Base-by-base conservation (phyloP, 495 filamentous ascomycete genomes). In the Aspergillus ostianus region DNA sequence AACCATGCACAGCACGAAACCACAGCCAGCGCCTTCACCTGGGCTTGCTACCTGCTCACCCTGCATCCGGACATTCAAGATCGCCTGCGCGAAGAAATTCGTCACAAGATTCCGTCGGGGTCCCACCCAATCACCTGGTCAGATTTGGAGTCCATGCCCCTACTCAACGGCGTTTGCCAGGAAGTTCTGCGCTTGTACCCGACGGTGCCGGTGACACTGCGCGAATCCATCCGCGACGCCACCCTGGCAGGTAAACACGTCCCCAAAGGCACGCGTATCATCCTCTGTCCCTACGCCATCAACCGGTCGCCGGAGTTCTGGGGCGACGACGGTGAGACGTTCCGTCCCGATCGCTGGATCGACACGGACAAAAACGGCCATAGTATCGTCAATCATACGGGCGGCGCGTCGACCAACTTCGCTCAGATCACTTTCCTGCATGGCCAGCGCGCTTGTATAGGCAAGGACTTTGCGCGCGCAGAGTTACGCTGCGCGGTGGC, bases 91-190 rank as follows among this genome's bases (percentile, higher is more conserved):
- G 64, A 68, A 0, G 82, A 84, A 64, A 73, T 84, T 56, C 78
- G 74, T 41, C 50, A 67, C 1, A 63, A 64, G 2, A 76, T 82
- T 32, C 76, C 77, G 21, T 69, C 73, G 8, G 64, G 51, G 18
- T 55, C 53, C 18, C 59, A 45, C 46, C 58, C 61, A 15, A 70
- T 80, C 36, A 70, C 67, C 26, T 67, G 69, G 59, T 56, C 55
- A 47, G 70, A 78, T 48, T 68, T 85, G 6, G 82, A 85, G 57
- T 72, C 71, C 8, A 71, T 84, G 6, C 80, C 82, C 6, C 68
- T 78, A 5, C 75, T 85, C 30, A 82, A 84, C 63, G 82, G 75
- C 19, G 72, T 84, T 32, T 82, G 79, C 64, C 72, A 77, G 52
- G 80, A 82, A 63, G 74, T 79, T 8, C 72, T 83, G 0, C 76